Conservation (phyloP, 176 grass and related monocot species). For the Musa acuminata region DNA sequence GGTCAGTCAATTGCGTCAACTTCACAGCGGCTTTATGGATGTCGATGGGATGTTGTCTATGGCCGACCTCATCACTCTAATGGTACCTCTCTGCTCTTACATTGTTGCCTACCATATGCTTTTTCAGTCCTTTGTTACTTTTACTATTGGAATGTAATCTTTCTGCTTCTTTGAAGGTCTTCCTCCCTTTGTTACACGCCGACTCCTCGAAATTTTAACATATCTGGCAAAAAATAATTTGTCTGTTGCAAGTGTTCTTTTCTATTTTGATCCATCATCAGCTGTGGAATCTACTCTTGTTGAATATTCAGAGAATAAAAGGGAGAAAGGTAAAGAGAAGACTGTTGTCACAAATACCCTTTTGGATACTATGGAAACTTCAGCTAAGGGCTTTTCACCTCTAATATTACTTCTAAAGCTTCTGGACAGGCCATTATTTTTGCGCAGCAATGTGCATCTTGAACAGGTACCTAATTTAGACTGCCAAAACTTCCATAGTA, state of each 20-base stretch:
- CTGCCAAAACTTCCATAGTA: not conserved
- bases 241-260: constrained; percentile 46
- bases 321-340: constrained; percentile 26
- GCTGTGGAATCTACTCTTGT: constrained; percentile 15
- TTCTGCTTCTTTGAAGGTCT: constrained; percentile 43
- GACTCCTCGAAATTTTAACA: constrained; percentile 61
- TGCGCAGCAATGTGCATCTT: constrained; percentile 56
- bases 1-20: constrained; percentile 16
- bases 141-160: constrained; percentile 2
- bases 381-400: constrained; percentile 32
- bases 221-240: constrained; percentile 63
- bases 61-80: constrained; percentile 44
- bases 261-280: constrained; percentile 33
- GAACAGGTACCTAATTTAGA: constrained; percentile 50
- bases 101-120: constrained; percentile 6
- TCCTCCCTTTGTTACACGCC: constrained; percentile 52
- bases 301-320: constrained; percentile 16
- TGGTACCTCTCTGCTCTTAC: constrained; percentile 31
- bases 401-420: constrained; percentile 65
- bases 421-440: constrained; percentile 62
- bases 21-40: constrained; percentile 61
- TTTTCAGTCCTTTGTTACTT: constrained; percentile 11
- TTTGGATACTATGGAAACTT: constrained; percentile 18
- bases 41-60: constrained; percentile 70
- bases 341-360: constrained; percentile 24